Conservation (phyloP, 805 yeast species). For the Lipomyces sp. region DNA sequence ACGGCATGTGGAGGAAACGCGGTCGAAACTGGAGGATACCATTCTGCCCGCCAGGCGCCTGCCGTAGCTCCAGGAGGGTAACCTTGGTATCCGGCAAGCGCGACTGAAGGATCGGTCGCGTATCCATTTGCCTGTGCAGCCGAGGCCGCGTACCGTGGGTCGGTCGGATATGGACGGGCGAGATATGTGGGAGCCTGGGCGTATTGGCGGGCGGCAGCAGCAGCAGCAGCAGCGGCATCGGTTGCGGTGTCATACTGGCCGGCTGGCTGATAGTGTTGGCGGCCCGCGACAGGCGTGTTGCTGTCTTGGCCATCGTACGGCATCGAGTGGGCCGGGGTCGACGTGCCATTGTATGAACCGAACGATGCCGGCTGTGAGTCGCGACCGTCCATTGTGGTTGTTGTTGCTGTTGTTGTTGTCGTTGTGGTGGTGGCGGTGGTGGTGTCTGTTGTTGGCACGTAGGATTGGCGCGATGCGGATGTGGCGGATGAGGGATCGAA, state of each 20-base stretch:
- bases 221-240: background rate
- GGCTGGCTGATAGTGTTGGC: conserved; percentile 21
- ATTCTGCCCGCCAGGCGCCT: conserved; percentile 32
- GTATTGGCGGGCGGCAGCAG: conserved; percentile 23
- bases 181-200: conserved; percentile 16
- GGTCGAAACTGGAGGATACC: conserved; percentile 32
- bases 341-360: conserved; percentile 16
- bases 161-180: conserved; percentile 17
- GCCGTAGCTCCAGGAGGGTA: conserved; percentile 22
- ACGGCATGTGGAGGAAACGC: conserved; percentile 12
- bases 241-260: conserved; percentile 16
- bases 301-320: conserved; percentile 26
- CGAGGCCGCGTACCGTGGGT: conserved; percentile 23
- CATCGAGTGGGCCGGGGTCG: conserved; percentile 20
- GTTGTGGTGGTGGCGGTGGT: no score
- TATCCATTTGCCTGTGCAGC: conserved; percentile 18
- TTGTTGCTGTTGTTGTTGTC: background rate
- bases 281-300: conserved; percentile 14
- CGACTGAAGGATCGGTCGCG: conserved; percentile 19
- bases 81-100: conserved; percentile 16
- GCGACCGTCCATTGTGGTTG: conserved; percentile 27
- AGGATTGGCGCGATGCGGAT: conserved; percentile 1
- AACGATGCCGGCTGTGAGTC: conserved; percentile 31
- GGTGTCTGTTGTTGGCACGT: background rate
- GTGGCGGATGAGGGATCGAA: background rate